phyloP scores from a whole-genome alignment of 176 grass and related monocot species.

The Phoenix dactylifera region DNA sequence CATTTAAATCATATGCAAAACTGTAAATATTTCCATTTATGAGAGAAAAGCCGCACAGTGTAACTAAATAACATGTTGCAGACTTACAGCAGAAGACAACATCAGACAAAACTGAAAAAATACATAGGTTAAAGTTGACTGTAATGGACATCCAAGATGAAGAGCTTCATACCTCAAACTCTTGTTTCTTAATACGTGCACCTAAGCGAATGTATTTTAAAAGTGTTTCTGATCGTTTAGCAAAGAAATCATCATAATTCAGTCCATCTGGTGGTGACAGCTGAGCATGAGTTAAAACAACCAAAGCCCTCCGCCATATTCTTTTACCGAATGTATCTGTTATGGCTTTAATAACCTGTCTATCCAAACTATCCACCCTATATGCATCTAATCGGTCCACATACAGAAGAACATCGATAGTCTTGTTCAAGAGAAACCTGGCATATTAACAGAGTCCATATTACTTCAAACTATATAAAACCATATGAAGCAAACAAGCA shows the following conservation, averaged over 20 bases:
- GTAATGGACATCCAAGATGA: too few relatives aligned
- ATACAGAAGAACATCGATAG: constrained; percentile 87
- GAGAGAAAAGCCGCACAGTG: too few relatives aligned
- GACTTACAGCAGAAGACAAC: not conserved
- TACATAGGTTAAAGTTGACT: not conserved
- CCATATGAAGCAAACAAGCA: too few relatives aligned
- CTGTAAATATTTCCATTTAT: too few relatives aligned
- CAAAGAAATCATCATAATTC: constrained; percentile 80
- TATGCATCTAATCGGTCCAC: constrained; percentile 91
- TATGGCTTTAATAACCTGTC: constrained; percentile 64
- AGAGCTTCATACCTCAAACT: constrained; percentile 44
- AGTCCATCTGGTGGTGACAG: constrained; percentile 85
- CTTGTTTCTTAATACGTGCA: constrained; percentile 57
- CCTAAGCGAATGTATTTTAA: constrained; percentile 45
- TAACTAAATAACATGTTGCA: too few relatives aligned
- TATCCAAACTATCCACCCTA: constrained; percentile 76
- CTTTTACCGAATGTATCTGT: constrained; percentile 81
- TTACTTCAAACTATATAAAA: too few relatives aligned
- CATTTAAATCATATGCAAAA: too few relatives aligned
- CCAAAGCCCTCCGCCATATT: constrained; percentile 68
- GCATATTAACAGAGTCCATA: constrained; percentile 5
- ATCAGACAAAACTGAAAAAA: not conserved
- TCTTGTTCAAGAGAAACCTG: constrained; percentile 95
- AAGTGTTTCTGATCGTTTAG: constrained; percentile 64
- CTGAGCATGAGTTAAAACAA: constrained; percentile 90